Percentiles rank a stretch among this genome's conserved stretches.
Evolutionary conservation across 441 rosid species (phyloP).

Genomic region (Jatropha podagrica): DNA sequence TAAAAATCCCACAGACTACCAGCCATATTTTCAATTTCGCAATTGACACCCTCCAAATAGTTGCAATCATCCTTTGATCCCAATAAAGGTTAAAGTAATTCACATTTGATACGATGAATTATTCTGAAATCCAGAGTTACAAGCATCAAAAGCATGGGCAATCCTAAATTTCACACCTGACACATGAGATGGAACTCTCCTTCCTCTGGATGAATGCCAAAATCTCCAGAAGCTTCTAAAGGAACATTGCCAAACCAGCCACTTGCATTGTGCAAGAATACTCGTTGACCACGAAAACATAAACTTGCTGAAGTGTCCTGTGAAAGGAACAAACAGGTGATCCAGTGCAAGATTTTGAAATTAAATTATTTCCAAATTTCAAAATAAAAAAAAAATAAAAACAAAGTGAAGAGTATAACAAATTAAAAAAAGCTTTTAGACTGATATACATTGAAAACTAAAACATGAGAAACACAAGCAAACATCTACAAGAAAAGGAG

Average conservation of each 20-base stretch:
- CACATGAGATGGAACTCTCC: slow-evolving; percentile 99
- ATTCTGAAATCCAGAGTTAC: slow-evolving; percentile 11
- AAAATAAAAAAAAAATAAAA: neutral
- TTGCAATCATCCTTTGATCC: neutral
- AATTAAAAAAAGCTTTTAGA: neutral
- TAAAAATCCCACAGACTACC: neutral
- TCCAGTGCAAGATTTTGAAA: slow-evolving; percentile 14
- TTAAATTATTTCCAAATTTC: slow-evolving; percentile 14
- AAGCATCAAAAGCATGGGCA: slow-evolving; percentile 3
- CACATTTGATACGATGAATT: slow-evolving; percentile 5
- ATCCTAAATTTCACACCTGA: slow-evolving; percentile 51
- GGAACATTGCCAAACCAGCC: slow-evolving; percentile 98
- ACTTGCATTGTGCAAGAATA: slow-evolving; percentile 90
- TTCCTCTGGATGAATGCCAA: slow-evolving; percentile 98
- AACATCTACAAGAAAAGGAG: slow-evolving; percentile 19
- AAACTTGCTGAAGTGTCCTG: slow-evolving; percentile 88
- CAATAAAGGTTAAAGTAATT: neutral
- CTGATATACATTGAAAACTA: neutral
- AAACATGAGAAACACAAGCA: slow-evolving; percentile 14
- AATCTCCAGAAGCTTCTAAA: slow-evolving; percentile 99
- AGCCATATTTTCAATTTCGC: slow-evolving; percentile 3
- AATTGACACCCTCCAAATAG: neutral
- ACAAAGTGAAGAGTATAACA: neutral
- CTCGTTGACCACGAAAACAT: slow-evolving; percentile 93
- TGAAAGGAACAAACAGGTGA: slow-evolving; percentile 18